A percentile compares a stretch with the other conserved stretches of the same genome.
These are phyloP conservation scores for Penicillium corylophilum DNA, from an alignment of 2,329 filamentous ascomycete species.

Conservation along the genomic window DNA sequence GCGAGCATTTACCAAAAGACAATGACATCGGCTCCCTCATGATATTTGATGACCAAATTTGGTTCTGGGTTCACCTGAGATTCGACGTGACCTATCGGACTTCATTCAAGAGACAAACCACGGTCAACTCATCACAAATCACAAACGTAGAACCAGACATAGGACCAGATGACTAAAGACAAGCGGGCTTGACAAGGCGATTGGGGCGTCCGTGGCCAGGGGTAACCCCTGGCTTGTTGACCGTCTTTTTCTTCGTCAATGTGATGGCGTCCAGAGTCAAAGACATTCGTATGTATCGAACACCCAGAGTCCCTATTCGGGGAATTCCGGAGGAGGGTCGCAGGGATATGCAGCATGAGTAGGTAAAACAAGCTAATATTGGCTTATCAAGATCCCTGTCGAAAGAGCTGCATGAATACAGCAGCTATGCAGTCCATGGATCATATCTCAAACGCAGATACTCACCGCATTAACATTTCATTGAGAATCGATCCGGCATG, in stretches of 20 bases:
- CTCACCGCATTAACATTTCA: not conserved
- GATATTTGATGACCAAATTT: too few relatives aligned
- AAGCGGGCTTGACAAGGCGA: not conserved
- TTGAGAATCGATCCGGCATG: not conserved
- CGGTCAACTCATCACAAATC: not conserved
- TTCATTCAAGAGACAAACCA: not conserved
- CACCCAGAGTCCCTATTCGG: not conserved
- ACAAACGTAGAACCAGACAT: not conserved
- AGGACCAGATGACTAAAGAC: not conserved
- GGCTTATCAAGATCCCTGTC: not conserved
- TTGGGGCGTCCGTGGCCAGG: too few relatives aligned
- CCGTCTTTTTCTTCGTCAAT: not conserved
- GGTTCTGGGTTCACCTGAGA: too few relatives aligned
- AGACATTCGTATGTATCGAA: not conserved
- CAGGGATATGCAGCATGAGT: not conserved
- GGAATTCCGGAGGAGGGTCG: not conserved
- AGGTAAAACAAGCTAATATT: not conserved
- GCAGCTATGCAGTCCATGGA: not conserved
- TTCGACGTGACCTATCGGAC: not conserved
- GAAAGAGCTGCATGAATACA: not conserved
- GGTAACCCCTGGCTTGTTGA: not conserved
- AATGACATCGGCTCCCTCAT: too few relatives aligned
- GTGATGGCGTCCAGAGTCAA: not conserved
- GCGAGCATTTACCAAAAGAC: too few relatives aligned
- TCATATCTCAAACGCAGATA: not conserved